Percentiles rank a stretch among this genome's conserved stretches.
phyloP scores from a whole-genome alignment of 148 eudicot genomes.

The Amaranthus cruentus region DNA sequence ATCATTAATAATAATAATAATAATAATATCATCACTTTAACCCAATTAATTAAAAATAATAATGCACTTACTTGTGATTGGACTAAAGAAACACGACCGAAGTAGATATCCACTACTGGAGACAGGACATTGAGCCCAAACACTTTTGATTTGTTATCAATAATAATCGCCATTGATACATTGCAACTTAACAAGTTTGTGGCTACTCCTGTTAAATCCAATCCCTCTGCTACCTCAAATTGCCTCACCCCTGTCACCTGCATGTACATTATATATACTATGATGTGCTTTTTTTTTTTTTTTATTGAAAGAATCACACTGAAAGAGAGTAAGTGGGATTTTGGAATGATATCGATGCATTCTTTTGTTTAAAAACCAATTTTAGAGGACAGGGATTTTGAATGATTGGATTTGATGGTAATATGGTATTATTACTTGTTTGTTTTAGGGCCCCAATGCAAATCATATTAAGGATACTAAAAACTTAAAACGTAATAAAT shows the following conservation, averaged over 20 bases:
- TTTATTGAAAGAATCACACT: no score
- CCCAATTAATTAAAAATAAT: not conserved
- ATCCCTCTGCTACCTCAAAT: conserved; percentile 27
- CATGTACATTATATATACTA: not conserved
- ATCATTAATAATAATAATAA: not conserved
- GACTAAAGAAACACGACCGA: conserved; percentile 34
- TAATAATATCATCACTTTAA: not conserved
- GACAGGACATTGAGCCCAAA: conserved; percentile 12
- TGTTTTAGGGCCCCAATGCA: no score
- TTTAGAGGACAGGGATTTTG: no score
- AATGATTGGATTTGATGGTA: no score
- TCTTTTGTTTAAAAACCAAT: no score
- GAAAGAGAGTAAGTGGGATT: no score
- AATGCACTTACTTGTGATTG: conserved; percentile 24
- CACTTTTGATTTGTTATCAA: conserved; percentile 27
- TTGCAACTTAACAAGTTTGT: conserved; percentile 25
- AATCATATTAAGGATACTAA: no score
- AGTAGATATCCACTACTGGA: conserved; percentile 14
- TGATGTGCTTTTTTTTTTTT: no score
- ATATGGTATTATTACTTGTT: no score
- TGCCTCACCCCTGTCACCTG: conserved; percentile 13
- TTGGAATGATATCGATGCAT: no score
- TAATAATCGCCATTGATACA: conserved; percentile 11
- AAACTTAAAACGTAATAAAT: no score
- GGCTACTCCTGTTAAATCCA: conserved; percentile 22